These are phyloP conservation scores for Hemileccinum rubropunctum DNA, from an alignment of 768 basidiomycete genomes.

Conservation along the genomic window DNA sequence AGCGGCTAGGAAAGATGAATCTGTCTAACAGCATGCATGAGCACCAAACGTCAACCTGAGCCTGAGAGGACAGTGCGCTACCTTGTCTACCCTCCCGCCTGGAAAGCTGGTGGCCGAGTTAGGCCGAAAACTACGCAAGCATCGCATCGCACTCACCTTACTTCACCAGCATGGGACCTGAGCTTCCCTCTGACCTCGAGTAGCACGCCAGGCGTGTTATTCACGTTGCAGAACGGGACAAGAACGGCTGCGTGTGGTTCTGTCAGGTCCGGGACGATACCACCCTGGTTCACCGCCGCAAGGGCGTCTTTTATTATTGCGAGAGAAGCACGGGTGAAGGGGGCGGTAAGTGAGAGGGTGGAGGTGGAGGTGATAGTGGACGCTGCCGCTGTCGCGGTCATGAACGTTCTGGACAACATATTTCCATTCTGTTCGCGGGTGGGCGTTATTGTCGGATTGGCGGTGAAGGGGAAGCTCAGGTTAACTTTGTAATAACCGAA, in stretches of 20 bases:
- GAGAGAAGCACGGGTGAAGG: slow-evolving; percentile 37
- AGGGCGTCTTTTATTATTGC: slow-evolving; percentile 31
- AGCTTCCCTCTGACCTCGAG: slow-evolving; percentile 67
- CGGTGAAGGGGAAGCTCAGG: neutral
- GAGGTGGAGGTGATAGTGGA: slow-evolving; percentile 13
- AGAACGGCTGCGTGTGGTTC: slow-evolving; percentile 65
- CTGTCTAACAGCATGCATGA: slow-evolving; percentile 38
- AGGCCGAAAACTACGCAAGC: neutral
- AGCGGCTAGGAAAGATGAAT: slow-evolving; percentile 49
- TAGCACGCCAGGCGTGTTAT: slow-evolving; percentile 60
- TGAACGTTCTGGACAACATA: slow-evolving; percentile 29
- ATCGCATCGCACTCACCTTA: slow-evolving; percentile 50
- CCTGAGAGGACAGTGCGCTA: slow-evolving; percentile 26
- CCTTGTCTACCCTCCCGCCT: slow-evolving; percentile 68
- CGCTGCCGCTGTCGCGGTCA: slow-evolving; percentile 9
- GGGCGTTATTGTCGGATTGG: neutral
- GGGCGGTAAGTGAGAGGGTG: slow-evolving; percentile 34
- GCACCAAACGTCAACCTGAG: neutral
- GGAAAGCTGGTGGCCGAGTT: slow-evolving; percentile 55
- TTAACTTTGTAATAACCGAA: no score
- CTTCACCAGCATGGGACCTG: slow-evolving; percentile 76
- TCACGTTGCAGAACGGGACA: slow-evolving; percentile 76
- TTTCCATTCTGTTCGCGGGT: slow-evolving; percentile 15
- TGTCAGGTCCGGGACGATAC: slow-evolving; percentile 16
- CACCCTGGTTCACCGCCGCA: slow-evolving; percentile 11